Conservation (phyloP, 169 alveolate species). For the Cystoisospora suis region DNA sequence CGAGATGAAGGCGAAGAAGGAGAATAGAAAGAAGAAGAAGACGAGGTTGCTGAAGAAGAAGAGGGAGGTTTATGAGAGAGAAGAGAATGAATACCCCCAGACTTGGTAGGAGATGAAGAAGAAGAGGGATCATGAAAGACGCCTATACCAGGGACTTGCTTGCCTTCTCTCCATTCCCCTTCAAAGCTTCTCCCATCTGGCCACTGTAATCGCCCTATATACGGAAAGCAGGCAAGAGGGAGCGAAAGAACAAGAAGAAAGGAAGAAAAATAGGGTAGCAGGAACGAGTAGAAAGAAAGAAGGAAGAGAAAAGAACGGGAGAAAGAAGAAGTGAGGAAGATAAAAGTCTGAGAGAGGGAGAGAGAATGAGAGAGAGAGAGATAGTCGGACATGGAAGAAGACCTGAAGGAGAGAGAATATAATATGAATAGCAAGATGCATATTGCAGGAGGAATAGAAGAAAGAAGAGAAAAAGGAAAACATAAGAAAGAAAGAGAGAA, state of each 20-base stretch:
- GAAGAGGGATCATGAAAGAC: background rate
- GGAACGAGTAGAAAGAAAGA: background rate
- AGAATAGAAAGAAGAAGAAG: background rate
- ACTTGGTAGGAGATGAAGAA: background rate
- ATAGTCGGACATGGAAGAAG: background rate
- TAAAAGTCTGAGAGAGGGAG: background rate
- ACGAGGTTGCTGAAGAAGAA: background rate
- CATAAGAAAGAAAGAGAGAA: background rate
- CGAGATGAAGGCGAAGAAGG: background rate
- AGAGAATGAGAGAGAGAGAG: background rate
- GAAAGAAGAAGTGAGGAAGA: background rate
- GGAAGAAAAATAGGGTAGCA: background rate
- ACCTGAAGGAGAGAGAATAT: background rate
- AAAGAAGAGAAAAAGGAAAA: slow-evolving; percentile 72
- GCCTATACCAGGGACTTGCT: slow-evolving; percentile 48
- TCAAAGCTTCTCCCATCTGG: slow-evolving; percentile 23
- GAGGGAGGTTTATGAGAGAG: background rate
- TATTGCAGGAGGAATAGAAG: slow-evolving; percentile 39
- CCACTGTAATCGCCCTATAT: background rate
- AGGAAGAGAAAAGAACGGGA: background rate
- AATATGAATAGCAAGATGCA: background rate
- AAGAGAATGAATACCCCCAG: background rate
- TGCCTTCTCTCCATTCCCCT: slow-evolving; percentile 61
- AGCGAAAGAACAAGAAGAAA: background rate
- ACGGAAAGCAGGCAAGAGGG: background rate